Base-by-base conservation (phyloP, 2,329 filamentous ascomycete genomes). In the Ophiocordyceps camponoti-rufipedis region DNA sequence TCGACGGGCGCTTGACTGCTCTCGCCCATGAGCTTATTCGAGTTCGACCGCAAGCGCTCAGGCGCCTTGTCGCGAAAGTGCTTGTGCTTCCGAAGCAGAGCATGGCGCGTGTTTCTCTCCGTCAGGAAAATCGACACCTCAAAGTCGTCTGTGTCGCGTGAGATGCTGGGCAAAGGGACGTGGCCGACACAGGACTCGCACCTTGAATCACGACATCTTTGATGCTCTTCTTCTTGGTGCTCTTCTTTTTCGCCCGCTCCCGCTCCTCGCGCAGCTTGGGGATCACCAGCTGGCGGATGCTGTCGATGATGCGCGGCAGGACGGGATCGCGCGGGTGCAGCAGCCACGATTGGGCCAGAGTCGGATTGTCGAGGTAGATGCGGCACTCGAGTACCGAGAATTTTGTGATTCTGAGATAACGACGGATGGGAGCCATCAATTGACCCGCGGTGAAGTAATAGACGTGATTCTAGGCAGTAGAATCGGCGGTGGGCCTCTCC, bases 351-450 rank as follows among this genome's bases (percentile, higher is more conserved):
- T 85, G 76, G 23, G 78, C 77, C 49, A 94, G 77, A 12, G 82
- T 77, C 0, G 91, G 91, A 54, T 89, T 88, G 52, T 96, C 89
- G 42, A 95, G 78, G 62, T 96, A 96, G 53, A 98, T 91, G 52
- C 88, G 87, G 51, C 85, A 87, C 71, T 98, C 91, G n/a, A 98
- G 74, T 31, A 95, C 87, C 5, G 89, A 94, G 62, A 86, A 85
- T 58, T 89, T 88, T 46, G 84, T 89, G 54, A 96, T 94, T 45
- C 89, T 78, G 46, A 96, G 72, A 60, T 96, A 95, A 55, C 88
- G 78, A 48, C 88, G 79, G 43, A 94, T 77, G 11, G 88, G 88
- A 12, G 87, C 82, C 88, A 95, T 95, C 18, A 13, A n/a, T 41
- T 11, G 23, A 23, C n/a, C n/a, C n/a, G n/a, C 5, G 23, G 23